Evolutionary conservation across 768 basidiomycete species (phyloP), one percentile per base, ranked within the genome.

Genomic region (Trametes villosa): DNA sequence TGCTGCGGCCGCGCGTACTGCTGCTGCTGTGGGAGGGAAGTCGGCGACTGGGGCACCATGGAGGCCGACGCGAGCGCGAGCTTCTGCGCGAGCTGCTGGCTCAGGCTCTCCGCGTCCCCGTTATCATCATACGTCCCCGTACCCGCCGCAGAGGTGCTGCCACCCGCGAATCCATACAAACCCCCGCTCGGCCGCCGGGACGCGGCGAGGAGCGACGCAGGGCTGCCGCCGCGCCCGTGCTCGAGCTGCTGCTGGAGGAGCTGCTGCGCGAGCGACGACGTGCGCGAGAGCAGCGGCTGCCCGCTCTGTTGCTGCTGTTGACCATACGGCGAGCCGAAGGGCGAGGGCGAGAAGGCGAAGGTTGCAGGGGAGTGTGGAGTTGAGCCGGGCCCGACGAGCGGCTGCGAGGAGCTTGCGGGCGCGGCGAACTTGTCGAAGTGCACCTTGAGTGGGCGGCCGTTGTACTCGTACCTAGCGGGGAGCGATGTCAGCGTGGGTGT

Each of bases 361-460:
- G 53, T 17, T 11, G 65, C 59, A 2, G 65, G 62, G 2, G 65
- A 63, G 53, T 62, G 59, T 12, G 60, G 60, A 1, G 47, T 42
- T n/a, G 62, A 51, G 20, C 60, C 55, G 27, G 63, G 60, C 11
- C 60, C 65, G 22, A 58, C 63, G 26, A 67, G 59, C 5, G 59
- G 59, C 8, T 55, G 63, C 4, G 58, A 60, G 11, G 68, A 62
- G 42, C 52, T 63, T 29, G 66, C 60, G 1, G 83, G 71, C 6
- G 73, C 67, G 2, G 84, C 79, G 71, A 87, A 94, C 72, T 89
- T 91, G 80, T 98, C 96, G 70, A 88, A 91, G 71, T 94, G 91
- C 12, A 98, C 96, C 70, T 95, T 95, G 41, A 98, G 81, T 9
- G 81, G 77, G 27, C 94, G 87, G 4, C 94, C 94, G 69, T 92